These are phyloP conservation scores for Monosporascus sp. DNA, from an alignment of 2,329 filamentous ascomycete genomes.

Conservation along the genomic window DNA sequence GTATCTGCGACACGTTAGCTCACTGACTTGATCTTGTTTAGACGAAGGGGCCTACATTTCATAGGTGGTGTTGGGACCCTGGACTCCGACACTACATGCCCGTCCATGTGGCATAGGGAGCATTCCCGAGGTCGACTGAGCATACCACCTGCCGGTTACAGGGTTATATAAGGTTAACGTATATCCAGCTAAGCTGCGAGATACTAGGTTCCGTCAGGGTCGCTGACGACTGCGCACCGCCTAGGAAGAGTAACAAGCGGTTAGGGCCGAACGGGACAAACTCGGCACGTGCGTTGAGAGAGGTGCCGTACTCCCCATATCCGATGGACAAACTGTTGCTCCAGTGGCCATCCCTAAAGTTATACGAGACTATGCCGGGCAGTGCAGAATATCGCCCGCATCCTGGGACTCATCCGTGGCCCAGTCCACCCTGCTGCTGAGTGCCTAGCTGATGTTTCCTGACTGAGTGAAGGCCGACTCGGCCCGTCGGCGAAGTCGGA, in stretches of 20 bases:
- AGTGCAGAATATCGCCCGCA: conserved; percentile 10
- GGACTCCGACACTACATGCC: conserved; percentile 30
- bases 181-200: conserved; percentile 20
- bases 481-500: conserved; percentile 28
- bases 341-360: conserved; percentile 28
- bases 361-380: conserved; percentile 27
- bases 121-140: conserved; percentile 27
- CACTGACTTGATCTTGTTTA: conserved; percentile 1
- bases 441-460: conserved; percentile 23
- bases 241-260: conserved; percentile 29
- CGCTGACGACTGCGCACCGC: conserved; percentile 22
- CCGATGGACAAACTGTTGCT: conserved; percentile 24
- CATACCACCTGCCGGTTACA: conserved; percentile 28
- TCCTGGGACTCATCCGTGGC: conserved; percentile 16
- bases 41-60: conserved; percentile 26
- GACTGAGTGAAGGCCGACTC: conserved; percentile 22
- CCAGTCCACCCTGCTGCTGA: conserved; percentile 24
- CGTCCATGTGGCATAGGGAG: conserved; percentile 21
- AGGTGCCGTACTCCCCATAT: conserved; percentile 20
- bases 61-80: conserved; percentile 28
- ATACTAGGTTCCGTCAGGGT: conserved; percentile 15
- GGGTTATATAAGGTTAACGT: conserved; percentile 29
- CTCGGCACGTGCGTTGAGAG: conserved; percentile 24
- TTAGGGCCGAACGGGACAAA: conserved; percentile 28
- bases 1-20: conserved; percentile 20